phyloP scores from a whole-genome alignment of 257 asterid species.

The Ballota nigra region DNA sequence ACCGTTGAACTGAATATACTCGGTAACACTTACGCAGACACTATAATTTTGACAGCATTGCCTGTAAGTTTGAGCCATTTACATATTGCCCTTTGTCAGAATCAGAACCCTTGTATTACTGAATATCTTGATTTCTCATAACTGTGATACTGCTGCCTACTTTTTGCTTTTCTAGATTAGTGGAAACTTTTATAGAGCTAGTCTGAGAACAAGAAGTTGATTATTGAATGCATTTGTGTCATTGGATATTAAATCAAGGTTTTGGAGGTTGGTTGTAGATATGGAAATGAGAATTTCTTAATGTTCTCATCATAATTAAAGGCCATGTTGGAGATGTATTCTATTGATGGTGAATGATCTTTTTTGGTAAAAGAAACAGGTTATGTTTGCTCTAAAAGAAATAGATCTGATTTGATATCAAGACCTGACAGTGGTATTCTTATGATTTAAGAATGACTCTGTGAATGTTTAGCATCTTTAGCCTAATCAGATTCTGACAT shows the following conservation, averaged over 20 bases:
- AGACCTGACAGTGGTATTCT: not conserved
- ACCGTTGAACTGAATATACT: conserved; percentile 52
- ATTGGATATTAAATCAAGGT: too few relatives aligned
- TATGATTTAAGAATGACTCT: not conserved
- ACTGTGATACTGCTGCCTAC: too few relatives aligned
- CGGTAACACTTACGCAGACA: conserved; percentile 54
- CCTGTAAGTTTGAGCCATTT: conserved; percentile 49
- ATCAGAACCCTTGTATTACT: not conserved
- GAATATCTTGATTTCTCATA: not conserved
- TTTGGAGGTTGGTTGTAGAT: too few relatives aligned
- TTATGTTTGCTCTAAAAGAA: too few relatives aligned
- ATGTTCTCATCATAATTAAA: too few relatives aligned
- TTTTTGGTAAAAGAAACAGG: too few relatives aligned
- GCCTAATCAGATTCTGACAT: not conserved
- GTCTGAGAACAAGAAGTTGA: too few relatives aligned
- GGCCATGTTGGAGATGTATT: too few relatives aligned
- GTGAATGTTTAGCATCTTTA: not conserved
- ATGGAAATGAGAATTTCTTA: too few relatives aligned
- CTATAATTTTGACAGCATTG: conserved; percentile 69
- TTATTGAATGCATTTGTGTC: too few relatives aligned
- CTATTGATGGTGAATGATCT: too few relatives aligned
- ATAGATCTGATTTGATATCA: not conserved
- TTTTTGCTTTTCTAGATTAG: not conserved
- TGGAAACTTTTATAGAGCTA: not conserved
- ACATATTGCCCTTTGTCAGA: conserved; percentile 3